Evolutionary conservation across 2,329 filamentous ascomycete genomes (phyloP).

Genomic region (Meredithiella fracta): DNA sequence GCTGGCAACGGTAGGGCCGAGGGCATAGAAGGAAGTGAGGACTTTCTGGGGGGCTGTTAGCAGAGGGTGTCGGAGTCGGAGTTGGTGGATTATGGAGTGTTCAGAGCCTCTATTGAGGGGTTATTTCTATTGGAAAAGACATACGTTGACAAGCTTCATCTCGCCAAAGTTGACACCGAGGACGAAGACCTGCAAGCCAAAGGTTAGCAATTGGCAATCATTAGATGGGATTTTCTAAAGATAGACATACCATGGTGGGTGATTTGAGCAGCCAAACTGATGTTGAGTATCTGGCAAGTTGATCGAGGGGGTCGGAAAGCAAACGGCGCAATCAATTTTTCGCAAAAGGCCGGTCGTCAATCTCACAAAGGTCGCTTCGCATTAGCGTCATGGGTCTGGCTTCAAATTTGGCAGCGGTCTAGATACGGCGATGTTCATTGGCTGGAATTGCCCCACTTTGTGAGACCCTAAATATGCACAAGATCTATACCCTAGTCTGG

Average conservation of each 20-base stretch:
- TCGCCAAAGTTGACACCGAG: conserved; percentile 77
- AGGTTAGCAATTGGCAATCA: conserved; percentile 3
- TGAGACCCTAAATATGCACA: neutral
- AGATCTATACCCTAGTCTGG: neutral
- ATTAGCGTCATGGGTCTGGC: neutral
- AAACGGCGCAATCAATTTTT: conserved; percentile 1
- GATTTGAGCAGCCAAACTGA: conserved; percentile 4
- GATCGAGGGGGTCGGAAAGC: neutral
- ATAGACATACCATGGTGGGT: conserved; percentile 11
- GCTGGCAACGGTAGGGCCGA: conserved; percentile 52
- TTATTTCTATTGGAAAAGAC: conserved; percentile 16
- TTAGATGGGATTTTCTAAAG: neutral
- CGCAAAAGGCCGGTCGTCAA: neutral
- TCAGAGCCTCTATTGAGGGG: too few species aligned
- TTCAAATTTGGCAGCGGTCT: neutral
- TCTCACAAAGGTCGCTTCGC: neutral
- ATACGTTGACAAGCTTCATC: conserved; percentile 65
- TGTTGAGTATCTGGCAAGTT: neutral
- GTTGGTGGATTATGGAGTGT: too few species aligned
- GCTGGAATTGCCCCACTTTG: neutral
- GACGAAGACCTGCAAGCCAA: conserved; percentile 56
- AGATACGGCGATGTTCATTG: conserved; percentile 1
- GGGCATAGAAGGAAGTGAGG: conserved; percentile 72
- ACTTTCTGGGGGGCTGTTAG: conserved; percentile 35
- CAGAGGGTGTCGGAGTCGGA: neutral